Conservation (phyloP, 1,284 basidiomycete species). For the Boletellus deceptivus region DNA sequence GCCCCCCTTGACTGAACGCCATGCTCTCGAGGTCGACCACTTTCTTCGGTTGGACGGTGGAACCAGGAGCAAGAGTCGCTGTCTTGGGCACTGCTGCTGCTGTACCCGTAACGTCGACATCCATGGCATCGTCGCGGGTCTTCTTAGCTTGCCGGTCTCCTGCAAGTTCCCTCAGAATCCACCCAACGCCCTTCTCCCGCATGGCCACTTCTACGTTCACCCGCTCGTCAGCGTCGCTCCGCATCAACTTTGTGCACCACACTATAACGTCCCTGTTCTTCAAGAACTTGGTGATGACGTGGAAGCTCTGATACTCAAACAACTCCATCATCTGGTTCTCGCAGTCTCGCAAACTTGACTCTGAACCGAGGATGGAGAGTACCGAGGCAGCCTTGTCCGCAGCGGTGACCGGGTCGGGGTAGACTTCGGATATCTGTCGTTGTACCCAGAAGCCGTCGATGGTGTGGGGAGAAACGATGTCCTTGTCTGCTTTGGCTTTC, state of each 20-base stretch:
- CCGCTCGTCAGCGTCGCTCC: constrained; percentile 86
- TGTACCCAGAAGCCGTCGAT: constrained; percentile 99
- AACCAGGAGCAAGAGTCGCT: constrained; percentile 86
- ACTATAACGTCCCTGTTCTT: constrained; percentile 96
- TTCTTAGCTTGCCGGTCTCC: constrained; percentile 69
- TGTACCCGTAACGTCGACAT: constrained; percentile 61
- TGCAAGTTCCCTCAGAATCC: constrained; percentile 88
- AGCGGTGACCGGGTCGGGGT: constrained; percentile 92
- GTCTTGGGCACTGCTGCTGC: constrained; percentile 71
- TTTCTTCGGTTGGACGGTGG: constrained; percentile 82
- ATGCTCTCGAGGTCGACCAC: constrained; percentile 92
- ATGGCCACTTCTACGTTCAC: constrained; percentile 97
- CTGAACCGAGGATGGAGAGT: constrained; percentile 86
- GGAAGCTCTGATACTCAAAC: constrained; percentile 93
- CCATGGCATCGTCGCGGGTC: constrained; percentile 64
- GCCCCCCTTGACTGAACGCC: constrained; percentile 94
- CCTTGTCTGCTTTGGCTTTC: constrained; percentile 64
- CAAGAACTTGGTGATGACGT: constrained; percentile 87
- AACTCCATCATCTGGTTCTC: constrained; percentile 98
- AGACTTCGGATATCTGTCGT: constrained; percentile 86
- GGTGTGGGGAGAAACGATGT: constrained; percentile 84
- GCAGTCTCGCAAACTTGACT: constrained; percentile 88
- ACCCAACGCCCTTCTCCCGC: constrained; percentile 95
- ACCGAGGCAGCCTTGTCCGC: constrained; percentile 89
- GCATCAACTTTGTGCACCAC: constrained; percentile 97